These are phyloP conservation scores for Closterium sp. DNA, from an alignment of 139 green algal species.

Conservation along the genomic window DNA sequence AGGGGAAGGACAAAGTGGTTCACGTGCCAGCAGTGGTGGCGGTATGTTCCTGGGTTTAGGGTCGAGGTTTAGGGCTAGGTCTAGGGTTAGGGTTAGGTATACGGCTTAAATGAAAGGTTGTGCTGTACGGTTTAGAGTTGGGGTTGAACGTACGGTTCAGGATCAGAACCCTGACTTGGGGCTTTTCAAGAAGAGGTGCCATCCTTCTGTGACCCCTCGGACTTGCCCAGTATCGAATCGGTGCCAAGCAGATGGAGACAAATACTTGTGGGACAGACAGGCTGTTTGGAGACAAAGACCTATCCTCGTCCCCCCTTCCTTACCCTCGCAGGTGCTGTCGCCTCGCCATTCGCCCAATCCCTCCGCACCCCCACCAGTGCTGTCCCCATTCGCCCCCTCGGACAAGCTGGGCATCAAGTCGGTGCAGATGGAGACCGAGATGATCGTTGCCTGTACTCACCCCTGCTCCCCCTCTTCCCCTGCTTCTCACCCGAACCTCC, in stretches of 20 bases:
- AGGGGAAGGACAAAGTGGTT: neutral
- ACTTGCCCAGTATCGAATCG: no score
- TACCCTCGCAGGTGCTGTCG: no score
- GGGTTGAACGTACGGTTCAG: neutral
- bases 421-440: slow-evolving; percentile 49
- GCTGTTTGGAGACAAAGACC: no score
- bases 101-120: neutral
- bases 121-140: neutral
- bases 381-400: slow-evolving; percentile 33
- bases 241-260: no score
- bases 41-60: neutral
- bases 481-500: neutral
- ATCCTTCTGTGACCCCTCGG: no score
- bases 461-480: neutral
- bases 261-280: no score
- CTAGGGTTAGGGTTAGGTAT: neutral
- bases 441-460: neutral
- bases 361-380: slow-evolving; percentile 15
- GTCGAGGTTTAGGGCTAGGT: no score
- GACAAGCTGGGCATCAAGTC: slow-evolving; percentile 51
- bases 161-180: neutral
- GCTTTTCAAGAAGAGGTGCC: no score
- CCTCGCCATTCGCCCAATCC: no score
- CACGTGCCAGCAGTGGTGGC: slow-evolving; percentile 39
- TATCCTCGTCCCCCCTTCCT: no score